Evolutionary conservation across 169 alveolate species (phyloP).

Genomic region (Amoebophrya sp.): DNA sequence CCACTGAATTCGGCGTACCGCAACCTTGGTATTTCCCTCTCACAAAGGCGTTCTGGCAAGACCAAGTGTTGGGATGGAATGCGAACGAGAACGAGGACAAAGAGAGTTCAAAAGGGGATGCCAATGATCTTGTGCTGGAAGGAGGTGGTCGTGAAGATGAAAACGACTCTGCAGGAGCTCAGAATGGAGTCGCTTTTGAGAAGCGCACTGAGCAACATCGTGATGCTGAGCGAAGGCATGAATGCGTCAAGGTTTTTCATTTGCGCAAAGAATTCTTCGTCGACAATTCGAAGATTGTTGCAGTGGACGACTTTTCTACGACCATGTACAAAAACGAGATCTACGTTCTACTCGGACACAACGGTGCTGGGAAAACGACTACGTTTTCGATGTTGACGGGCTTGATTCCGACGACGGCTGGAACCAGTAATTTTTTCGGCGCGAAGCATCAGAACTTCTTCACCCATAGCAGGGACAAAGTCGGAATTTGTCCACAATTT

Average conservation of each 20-base stretch:
- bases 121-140: no score
- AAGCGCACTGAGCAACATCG: neutral
- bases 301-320: conserved; percentile 42
- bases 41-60: neutral
- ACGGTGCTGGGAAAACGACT: conserved; percentile 90
- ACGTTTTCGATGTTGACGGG: conserved; percentile 75
- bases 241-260: neutral
- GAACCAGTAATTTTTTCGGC: conserved; percentile 60
- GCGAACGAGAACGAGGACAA: neutral
- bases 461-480: conserved; percentile 40
- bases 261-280: neutral
- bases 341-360: conserved; percentile 73
- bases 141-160: no score
- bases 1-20: neutral
- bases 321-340: conserved; percentile 55
- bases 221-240: neutral
- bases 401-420: conserved; percentile 49
- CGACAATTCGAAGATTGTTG: neutral
- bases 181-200: neutral
- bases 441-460: conserved; percentile 54
- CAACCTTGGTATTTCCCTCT: neutral
- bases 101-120: neutral
- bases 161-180: neutral
- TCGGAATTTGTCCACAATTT: conserved; percentile 69
- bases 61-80: neutral